Conservation (phyloP, 2,329 filamentous ascomycete species). For the Stagonosporopsis cucurbitacearum region DNA sequence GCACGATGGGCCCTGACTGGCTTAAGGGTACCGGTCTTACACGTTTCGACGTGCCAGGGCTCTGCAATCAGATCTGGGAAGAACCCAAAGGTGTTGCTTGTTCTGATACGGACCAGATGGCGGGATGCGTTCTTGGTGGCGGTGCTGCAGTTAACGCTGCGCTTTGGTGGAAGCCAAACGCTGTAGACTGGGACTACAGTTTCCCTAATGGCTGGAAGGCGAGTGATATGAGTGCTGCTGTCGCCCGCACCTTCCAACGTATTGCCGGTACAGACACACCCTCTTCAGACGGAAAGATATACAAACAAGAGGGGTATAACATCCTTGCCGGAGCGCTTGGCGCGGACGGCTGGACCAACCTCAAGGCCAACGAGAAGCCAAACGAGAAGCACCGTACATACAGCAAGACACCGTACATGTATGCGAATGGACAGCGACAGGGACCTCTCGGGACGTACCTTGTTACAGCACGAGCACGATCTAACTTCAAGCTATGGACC, state of each 20-base stretch:
- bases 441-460: conserved; percentile 77
- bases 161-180: conserved; percentile 71
- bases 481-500: conserved; percentile 71
- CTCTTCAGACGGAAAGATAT: conserved; percentile 69
- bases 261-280: conserved; percentile 73
- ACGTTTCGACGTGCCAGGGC: conserved; percentile 73
- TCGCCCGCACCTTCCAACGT: conserved; percentile 68
- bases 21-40: conserved; percentile 67
- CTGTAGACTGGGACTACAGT: conserved; percentile 72
- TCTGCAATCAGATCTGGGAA: conserved; percentile 74
- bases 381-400: conserved; percentile 70
- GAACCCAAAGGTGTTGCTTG: conserved; percentile 70
- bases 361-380: conserved; percentile 66
- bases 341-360: conserved; percentile 66
- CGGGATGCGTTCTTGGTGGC: conserved; percentile 73
- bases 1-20: conserved; percentile 68
- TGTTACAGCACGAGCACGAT: conserved; percentile 62
- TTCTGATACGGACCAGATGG: conserved; percentile 74
- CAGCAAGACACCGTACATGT: conserved; percentile 72
- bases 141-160: conserved; percentile 71
- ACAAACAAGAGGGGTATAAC: conserved; percentile 71
- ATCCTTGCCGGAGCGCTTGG: conserved; percentile 66
- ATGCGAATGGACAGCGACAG: conserved; percentile 68
- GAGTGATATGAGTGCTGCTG: conserved; percentile 65
- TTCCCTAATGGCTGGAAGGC: conserved; percentile 76